These are phyloP conservation scores for Phyllosticta capitalensis DNA, from an alignment of 2,329 filamentous ascomycete species.

Conservation along the genomic window DNA sequence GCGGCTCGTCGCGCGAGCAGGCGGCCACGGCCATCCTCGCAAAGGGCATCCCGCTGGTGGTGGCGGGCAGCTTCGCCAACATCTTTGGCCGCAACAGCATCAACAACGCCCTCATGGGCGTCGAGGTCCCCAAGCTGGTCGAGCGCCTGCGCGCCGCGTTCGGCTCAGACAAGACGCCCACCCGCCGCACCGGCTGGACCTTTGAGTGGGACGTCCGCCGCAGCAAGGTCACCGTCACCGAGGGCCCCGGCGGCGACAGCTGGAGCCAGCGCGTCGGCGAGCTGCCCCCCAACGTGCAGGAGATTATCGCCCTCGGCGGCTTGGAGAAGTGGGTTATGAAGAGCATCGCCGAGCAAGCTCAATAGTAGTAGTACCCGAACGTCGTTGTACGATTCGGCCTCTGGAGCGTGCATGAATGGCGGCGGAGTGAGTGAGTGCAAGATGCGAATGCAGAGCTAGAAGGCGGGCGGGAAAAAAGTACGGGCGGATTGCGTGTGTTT, in stretches of 20 bases:
- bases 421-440: too few species aligned
- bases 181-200: slow-evolving; percentile 72
- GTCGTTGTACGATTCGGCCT: background rate
- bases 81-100: slow-evolving; percentile 73
- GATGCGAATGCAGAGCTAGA: too few species aligned
- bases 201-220: slow-evolving; percentile 70
- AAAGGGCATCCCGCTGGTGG: slow-evolving; percentile 68
- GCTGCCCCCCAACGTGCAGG: slow-evolving; percentile 76
- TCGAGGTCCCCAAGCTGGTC: slow-evolving; percentile 61
- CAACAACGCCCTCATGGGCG: slow-evolving; percentile 66
- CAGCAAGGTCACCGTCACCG: slow-evolving; percentile 60
- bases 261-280: slow-evolving; percentile 81
- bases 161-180: slow-evolving; percentile 43
- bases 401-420: too few species aligned
- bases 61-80: slow-evolving; percentile 72
- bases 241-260: slow-evolving; percentile 54
- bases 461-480: too few species aligned
- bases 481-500: too few species aligned
- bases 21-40: slow-evolving; percentile 81
- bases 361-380: background rate
- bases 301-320: slow-evolving; percentile 49
- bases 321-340: slow-evolving; percentile 75
- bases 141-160: slow-evolving; percentile 56
- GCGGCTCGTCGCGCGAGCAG: slow-evolving; percentile 72
- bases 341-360: slow-evolving; percentile 40